Evolutionary conservation across 2,329 filamentous ascomycete species (phyloP), one percentile per base, ranked within the genome.

Genomic region (Chaetomium sp.): DNA sequence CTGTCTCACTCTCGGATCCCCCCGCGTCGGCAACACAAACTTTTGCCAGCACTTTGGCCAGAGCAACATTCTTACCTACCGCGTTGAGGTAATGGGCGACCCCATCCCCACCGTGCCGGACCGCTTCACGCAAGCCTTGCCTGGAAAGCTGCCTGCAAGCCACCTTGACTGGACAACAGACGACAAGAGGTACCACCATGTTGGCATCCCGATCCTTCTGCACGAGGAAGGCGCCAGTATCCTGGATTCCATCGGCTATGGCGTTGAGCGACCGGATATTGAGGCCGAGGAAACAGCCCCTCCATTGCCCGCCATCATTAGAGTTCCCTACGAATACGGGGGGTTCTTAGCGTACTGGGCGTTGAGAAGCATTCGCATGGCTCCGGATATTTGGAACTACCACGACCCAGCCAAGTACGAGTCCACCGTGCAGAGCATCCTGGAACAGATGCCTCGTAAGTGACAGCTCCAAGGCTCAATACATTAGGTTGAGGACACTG

Each of bases 51-150:
- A 27, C 14, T 56, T 53, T 27, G 19, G 9, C 44, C 7, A n/a
- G 19, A 49, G 44, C 34, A 27, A 35, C 19, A 52, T 56, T 8
- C 9, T 27, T 5, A 33, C n/a, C 54, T 56, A 52, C 40, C 54
- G 54, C 9, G 38, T 56, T 12, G 35, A 35, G 27, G 10, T 53
- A 2, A 46, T 49, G 32, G 40, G 36, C 5, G 54, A 56, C 50
- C 54, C 54, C 1, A 53, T 56, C 41, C 54, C 54, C 7, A 56
- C 54, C 3, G 45, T 56, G 12, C 54, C 54, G 8, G 54, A 56
- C 36, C 45, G 54, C 14, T 53, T 49, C 50, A 56, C 45, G 5
- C 54, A 56, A 35, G 54, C 54, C n/a, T 36, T 56, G 27, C 54
- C 54, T 0, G 50, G 12, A 6, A 53, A 49, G 41, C 8, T 56